phyloP scores from a whole-genome alignment of 2,329 filamentous ascomycete species.

The Xylariaceae sp. region DNA sequence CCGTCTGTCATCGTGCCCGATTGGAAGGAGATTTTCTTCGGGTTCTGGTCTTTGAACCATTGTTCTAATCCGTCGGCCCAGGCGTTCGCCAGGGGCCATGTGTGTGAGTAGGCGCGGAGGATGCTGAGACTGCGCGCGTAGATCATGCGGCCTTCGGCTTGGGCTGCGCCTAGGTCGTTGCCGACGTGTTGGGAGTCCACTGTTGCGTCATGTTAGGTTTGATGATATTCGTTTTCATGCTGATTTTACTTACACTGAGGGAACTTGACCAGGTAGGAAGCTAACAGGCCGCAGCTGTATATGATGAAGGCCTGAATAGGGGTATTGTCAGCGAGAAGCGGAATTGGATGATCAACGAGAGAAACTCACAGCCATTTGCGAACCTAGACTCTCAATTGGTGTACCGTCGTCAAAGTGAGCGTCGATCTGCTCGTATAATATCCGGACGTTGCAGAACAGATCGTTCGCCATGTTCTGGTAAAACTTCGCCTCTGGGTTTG shows the following conservation, averaged over 20 bases:
- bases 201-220: too few species aligned
- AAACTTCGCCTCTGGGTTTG: conserved; percentile 31
- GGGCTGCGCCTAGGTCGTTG: conserved; percentile 37
- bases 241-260: conserved; percentile 44
- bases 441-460: conserved; percentile 45
- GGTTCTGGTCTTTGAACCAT: conserved; percentile 42
- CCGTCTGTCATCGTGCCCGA: conserved; percentile 47
- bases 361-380: conserved; percentile 46
- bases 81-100: conserved; percentile 49
- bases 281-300: conserved; percentile 50
- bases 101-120: conserved; percentile 43
- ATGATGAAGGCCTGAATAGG: conserved; percentile 44
- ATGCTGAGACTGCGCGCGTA: conserved; percentile 43
- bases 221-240: too few species aligned
- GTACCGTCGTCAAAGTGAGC: conserved; percentile 45
- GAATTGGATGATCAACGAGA: too few species aligned
- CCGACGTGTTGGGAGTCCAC: conserved; percentile 27
- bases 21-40: conserved; percentile 37
- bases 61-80: conserved; percentile 48
- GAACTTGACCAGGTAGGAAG: conserved; percentile 48
- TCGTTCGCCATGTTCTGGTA: conserved; percentile 42
- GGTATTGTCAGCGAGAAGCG: too few species aligned
- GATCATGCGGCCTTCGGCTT: conserved; percentile 41
- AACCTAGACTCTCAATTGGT: conserved; percentile 45
- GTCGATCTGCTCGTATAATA: conserved; percentile 46